Base-by-base conservation (phyloP, 2,329 filamentous ascomycete species). In the Rosellinia necatrix region DNA sequence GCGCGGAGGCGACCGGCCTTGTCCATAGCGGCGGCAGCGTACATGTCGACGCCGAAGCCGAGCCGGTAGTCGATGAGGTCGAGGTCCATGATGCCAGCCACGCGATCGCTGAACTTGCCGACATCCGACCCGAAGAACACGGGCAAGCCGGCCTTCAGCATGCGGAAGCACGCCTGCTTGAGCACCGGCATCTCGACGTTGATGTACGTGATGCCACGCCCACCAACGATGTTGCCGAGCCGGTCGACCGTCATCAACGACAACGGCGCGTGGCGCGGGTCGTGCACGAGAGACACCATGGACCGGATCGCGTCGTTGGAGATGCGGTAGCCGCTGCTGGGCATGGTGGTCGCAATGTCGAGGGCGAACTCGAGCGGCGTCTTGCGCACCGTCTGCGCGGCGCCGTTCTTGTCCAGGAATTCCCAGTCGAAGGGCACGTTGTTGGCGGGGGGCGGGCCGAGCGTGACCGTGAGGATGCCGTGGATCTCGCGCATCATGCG, bases 71-170 rank as follows among this genome's bases (percentile, higher is more conserved):
- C 87, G 66, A 88, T 84, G 4, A 96, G 77, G 1, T 82, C 80
- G 1, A 87, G 81, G 70, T 96, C 91, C 89, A 96, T 92, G 69
- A 96, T 85, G 13, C 91, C 91, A 2, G 81, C 79, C 1, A 65
- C 66, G 0, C 75, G 77, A 69, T 92, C 87, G 53, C 84, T 89
- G 72, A 88, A 92, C 71, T 96, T 90, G 60, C 91, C 91, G 0
- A 96, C 91, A 66, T 96, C 92, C 47, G 84, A 89, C 53, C 92
- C 92, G 70, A 96, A 96, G 80, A 96, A 96, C 47, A 96, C 83
- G 8, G 92, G 91, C 4, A 90, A 75, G 1, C 90, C 91, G 9
- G 86, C 85, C 68, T 85, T 83, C 44, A 96, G 82, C 90, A 92
- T 94, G 25, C 82, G 78, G 44, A 96, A 84, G 64, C 87, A 89